Evolutionary conservation across 352 stramenopile species (phyloP).

Genomic region (Phytophthora brassicae): DNA sequence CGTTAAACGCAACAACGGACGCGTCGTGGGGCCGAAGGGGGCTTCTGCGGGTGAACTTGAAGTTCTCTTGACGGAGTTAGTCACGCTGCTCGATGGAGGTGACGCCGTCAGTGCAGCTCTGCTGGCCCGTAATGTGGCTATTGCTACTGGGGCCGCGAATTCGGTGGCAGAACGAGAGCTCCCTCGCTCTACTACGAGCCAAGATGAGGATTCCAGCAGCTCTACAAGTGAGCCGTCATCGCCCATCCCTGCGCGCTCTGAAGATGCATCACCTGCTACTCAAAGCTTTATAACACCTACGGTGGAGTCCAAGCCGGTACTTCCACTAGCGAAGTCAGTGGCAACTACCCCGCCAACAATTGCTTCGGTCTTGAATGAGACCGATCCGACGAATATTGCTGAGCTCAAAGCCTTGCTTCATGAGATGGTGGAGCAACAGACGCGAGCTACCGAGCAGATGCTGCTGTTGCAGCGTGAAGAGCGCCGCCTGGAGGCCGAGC

Average conservation of each 20-base stretch:
- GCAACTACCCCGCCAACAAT: background rate
- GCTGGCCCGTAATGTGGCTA: conserved; percentile 29
- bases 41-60: conserved; percentile 35
- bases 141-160: conserved; percentile 15
- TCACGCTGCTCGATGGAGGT: conserved; percentile 31
- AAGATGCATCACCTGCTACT: background rate
- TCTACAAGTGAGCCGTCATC: conserved; percentile 24
- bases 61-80: conserved; percentile 37
- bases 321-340: background rate
- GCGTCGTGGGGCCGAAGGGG: conserved; percentile 28
- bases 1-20: conserved; percentile 34
- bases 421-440: conserved; percentile 35
- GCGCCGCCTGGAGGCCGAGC: conserved; percentile 25
- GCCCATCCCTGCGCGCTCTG: background rate
- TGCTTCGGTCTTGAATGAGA: conserved; percentile 7
- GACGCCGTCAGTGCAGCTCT: conserved; percentile 27
- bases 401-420: conserved; percentile 32
- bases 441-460: conserved; percentile 26
- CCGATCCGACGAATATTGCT: conserved; percentile 19
- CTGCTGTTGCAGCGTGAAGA: conserved; percentile 35
- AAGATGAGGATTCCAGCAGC: conserved; percentile 21
- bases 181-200: conserved; percentile 6
- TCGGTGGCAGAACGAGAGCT: background rate
- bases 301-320: background rate
- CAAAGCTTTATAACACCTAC: conserved; percentile 23